Percentiles rank a stretch among this genome's conserved stretches.
Evolutionary conservation across 768 basidiomycete genomes (phyloP).

Genomic region (Arthromyces matolae): DNA sequence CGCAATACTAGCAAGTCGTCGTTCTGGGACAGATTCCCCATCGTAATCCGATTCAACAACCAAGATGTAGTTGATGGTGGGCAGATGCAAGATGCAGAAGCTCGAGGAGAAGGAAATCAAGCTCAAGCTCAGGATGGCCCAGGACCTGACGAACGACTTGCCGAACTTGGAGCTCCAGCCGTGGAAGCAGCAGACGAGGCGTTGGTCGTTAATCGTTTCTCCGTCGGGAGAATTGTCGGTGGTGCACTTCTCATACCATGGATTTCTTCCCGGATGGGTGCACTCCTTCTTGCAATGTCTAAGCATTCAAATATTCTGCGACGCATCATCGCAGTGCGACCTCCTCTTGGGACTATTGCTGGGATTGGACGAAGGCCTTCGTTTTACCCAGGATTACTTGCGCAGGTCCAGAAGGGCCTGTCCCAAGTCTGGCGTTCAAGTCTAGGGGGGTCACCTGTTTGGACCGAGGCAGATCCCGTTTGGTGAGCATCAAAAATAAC

Average conservation of each 20-base stretch:
- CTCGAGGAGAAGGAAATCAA: constrained; percentile 17
- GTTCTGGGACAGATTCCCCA: constrained; percentile 25
- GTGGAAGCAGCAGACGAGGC: constrained; percentile 53
- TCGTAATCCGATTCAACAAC: constrained; percentile 34
- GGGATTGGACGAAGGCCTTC: constrained; percentile 8
- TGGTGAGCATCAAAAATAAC: constrained; percentile 41
- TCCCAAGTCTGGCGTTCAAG: constrained; percentile 43
- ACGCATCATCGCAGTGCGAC: constrained; percentile 35
- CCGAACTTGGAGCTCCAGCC: constrained; percentile 33
- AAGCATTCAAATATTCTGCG: constrained; percentile 36
- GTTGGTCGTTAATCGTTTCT: constrained; percentile 53
- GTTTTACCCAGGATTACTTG: constrained; percentile 11
- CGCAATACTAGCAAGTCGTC: constrained; percentile 18
- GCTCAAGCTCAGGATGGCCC: constrained; percentile 19
- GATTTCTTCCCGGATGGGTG: constrained; percentile 64
- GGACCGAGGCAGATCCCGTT: constrained; percentile 68
- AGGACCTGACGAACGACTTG: constrained; percentile 25
- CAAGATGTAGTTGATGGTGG: constrained; percentile 18
- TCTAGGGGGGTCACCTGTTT: constrained; percentile 55
- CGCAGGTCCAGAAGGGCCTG: constrained; percentile 26
- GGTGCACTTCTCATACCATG: constrained; percentile 68
- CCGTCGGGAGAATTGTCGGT: constrained; percentile 62
- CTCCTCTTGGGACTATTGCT: constrained; percentile 18
- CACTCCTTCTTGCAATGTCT: constrained; percentile 52
- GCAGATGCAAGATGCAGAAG: constrained; percentile 15